Evolutionary conservation across 2,329 filamentous ascomycete species (phyloP).

Genomic region (Dichotomopilus funicola): DNA sequence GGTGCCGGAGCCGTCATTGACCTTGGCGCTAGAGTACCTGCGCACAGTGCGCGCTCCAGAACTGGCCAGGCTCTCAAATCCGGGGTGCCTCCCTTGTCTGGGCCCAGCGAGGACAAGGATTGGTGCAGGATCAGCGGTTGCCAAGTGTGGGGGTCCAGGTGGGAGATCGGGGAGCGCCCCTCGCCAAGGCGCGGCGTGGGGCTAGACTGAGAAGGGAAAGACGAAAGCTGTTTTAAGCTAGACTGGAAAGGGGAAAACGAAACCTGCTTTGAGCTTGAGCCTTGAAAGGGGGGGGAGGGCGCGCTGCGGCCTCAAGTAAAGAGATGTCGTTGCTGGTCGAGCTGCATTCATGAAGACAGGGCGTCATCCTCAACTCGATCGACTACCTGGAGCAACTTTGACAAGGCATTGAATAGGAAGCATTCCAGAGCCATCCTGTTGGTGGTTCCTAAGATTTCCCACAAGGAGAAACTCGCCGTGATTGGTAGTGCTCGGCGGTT

Average conservation of each 20-base stretch:
- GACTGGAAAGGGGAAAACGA: constrained; percentile 15
- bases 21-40: constrained; percentile 19
- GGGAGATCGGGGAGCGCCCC: neutral
- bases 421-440: too few species aligned
- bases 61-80: constrained; percentile 13
- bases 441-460: too few species aligned
- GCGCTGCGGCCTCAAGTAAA: neutral
- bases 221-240: neutral
- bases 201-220: constrained; percentile 14
- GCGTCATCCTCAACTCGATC: neutral
- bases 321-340: neutral
- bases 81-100: constrained; percentile 14
- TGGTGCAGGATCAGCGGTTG: constrained; percentile 19
- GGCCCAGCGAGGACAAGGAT: constrained; percentile 12
- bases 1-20: constrained; percentile 9
- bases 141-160: constrained; percentile 24
- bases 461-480: neutral
- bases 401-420: too few species aligned
- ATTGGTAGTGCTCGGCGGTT: constrained; percentile 1
- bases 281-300: neutral
- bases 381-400: neutral
- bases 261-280: neutral
- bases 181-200: neutral
- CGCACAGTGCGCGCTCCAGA: constrained; percentile 22
- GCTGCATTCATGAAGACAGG: neutral